phyloP scores from a whole-genome alignment of 129 eudicot genomes.

The Saussurea involucrata region DNA sequence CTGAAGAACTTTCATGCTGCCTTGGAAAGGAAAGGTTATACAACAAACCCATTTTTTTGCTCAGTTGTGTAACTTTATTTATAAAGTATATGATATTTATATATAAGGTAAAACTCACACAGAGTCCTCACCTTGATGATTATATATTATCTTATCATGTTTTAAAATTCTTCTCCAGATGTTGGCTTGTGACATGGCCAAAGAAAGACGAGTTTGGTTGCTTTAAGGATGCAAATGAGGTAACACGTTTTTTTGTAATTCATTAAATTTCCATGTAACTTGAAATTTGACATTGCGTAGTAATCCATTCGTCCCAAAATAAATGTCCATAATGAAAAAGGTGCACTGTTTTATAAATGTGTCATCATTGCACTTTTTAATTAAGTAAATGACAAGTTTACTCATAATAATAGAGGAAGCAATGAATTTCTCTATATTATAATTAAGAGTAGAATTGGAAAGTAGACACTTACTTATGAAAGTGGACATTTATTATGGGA shows the following conservation, averaged over 20 bases:
- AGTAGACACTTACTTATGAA: not conserved
- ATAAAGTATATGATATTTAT: not conserved
- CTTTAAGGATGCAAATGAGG: slow-evolving; percentile 97
- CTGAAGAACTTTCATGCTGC: slow-evolving; percentile 87
- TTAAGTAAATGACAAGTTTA: not conserved
- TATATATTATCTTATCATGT: slow-evolving; percentile 2
- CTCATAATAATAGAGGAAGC: not conserved
- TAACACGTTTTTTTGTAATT: slow-evolving; percentile 4
- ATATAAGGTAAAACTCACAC: not conserved
- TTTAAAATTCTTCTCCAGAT: slow-evolving; percentile 39
- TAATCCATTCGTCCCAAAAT: not conserved
- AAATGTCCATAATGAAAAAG: not conserved
- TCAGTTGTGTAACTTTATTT: not conserved
- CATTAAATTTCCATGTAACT: not conserved
- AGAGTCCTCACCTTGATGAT: not conserved
- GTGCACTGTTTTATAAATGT: not conserved
- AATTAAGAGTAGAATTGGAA: not conserved
- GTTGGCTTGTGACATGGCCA: slow-evolving; percentile 90
- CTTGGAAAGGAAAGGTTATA: slow-evolving; percentile 80
- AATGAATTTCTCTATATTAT: not conserved
- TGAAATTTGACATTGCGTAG: not conserved
- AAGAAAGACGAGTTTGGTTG: slow-evolving; percentile 59
- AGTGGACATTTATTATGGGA: not conserved
- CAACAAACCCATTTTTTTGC: not conserved
- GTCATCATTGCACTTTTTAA: not conserved